Evolutionary conservation across 345 rosid species (phyloP), one percentile per base, ranked within the genome.

Genomic region (Populus simonii): DNA sequence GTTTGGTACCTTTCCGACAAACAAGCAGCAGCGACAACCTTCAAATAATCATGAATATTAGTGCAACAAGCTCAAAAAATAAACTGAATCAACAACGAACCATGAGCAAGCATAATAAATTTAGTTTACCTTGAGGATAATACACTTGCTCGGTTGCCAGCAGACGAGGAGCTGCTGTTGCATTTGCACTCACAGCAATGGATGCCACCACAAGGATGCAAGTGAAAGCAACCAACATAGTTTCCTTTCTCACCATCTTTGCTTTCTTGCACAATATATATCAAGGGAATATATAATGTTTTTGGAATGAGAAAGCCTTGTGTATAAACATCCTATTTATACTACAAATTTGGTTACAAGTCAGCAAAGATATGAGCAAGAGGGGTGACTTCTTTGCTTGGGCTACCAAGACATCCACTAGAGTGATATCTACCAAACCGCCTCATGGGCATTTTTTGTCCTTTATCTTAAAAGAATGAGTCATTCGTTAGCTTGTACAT

Each of bases 1-100:
- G 68, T 61, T 39, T 6, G 27, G 65, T 16, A 74, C 70, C 25
- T 35, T 74, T 57, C 70, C 69, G 1, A 62, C 9, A 74, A 78
- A 79, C 29, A 5, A 65, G 84, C 86, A 86, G 75, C 88, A 83
- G 22, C 86, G 76, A 74, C 85, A 81, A 23, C 88, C 84, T 79
- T 33, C 72, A 65, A 29, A 74, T 20, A 22, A 66, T 36, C 71
- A 27, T 73, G 80, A n/a, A 80, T 83, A 20, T 53, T 23, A 59
- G 29, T 59, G 12, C 13, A 23, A 1, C 29, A 59, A 59, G 63
- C 25, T 59, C 13, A 22, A 8, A 57, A n/a, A 23, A 12, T 8
- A 57, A 57, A 3, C 11, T 5, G 62, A 57, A 57, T 22, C 62
- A 57, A 57, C 62, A 57, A 57, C 7, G 9, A 22, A 8, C 62